Evolutionary conservation across 208 protist species (phyloP), one percentile per base, ranked within the genome.

Genomic region (Crithidia thermophila): DNA sequence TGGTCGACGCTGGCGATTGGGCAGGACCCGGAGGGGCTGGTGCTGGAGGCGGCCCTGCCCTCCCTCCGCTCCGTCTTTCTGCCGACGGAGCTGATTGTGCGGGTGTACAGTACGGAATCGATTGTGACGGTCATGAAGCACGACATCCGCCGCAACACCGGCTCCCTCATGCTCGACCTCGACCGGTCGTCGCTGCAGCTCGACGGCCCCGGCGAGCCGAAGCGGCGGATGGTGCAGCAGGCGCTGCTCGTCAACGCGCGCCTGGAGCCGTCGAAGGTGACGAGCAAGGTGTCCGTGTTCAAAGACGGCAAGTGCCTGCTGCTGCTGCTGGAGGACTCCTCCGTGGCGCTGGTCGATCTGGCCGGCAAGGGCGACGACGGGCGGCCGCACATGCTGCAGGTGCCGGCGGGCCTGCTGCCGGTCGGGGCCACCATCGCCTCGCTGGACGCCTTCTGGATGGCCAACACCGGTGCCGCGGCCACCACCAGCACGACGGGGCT

Each of bases 291-390:
- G 47, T 60, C 60, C 45, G 59, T 93, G 28, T 47, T 77, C 46
- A 81, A 78, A 53, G 78, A 85, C 42, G 89, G 89, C 62, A 87
- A 84, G 70, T 83, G 84, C 52, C 58, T 94, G 46, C 34, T 93
- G 46, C 58, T 91, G 31, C 75, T 91, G 47, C 70, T 94, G n/a
- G 79, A 85, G 34, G 80, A 94, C 61, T 75, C 66, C 28, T 87
- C 84, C 0, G 76, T 94, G 13, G 75, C 79, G 34, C 50, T 94
- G 25, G 81, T 94, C 1, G 81, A 88, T 49, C 63, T 94, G n/a
- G 82, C 75, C 53, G 79, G 84, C 34, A 81, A 79, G 69, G 60
- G 69, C 45, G 76, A 82, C 27, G 67, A 77, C 30, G 72, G 75
- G 13, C 61, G 64, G 27, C 85, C 84, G 6, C 49, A 68, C 46